phyloP scores from a whole-genome alignment of 352 stramenopile genomes.

The Pythium volutum region DNA sequence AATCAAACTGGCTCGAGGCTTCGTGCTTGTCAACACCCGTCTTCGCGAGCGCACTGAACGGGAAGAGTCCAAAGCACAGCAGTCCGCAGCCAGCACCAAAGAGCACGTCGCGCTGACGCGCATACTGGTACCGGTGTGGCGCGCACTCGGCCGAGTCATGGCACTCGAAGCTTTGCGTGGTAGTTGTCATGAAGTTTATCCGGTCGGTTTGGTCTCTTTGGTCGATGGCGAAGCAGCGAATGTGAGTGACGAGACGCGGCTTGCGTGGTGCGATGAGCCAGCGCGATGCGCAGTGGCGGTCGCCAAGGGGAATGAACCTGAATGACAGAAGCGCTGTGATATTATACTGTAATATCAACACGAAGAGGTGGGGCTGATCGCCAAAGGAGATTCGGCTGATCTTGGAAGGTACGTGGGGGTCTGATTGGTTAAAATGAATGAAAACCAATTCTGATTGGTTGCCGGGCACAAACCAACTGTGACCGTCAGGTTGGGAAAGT shows the following conservation, averaged over 20 bases:
- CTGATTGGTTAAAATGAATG: too few relatives aligned
- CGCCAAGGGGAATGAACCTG: too few relatives aligned
- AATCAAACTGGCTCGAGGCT: slow-evolving; percentile 17
- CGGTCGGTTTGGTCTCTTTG: too few relatives aligned
- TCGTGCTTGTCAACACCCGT: neutral
- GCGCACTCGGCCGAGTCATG: neutral
- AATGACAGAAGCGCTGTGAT: too few relatives aligned
- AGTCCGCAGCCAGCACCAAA: slow-evolving; percentile 29
- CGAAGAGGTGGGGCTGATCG: neutral
- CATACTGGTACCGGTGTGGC: neutral
- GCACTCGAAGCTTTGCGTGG: neutral
- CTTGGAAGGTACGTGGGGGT: too few relatives aligned
- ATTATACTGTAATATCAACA: too few relatives aligned
- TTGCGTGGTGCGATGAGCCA: too few relatives aligned
- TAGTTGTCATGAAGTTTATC: neutral
- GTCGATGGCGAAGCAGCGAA: neutral
- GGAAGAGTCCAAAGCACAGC: slow-evolving; percentile 30
- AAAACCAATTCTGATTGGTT: neutral
- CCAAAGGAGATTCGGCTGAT: neutral
- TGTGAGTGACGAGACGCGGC: too few relatives aligned
- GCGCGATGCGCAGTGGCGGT: too few relatives aligned
- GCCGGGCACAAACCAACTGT: neutral
- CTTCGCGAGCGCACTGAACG: slow-evolving; percentile 21
- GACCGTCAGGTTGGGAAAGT: neutral
- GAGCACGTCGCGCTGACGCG: slow-evolving; percentile 28